These are phyloP conservation scores for Prunus persica DNA, from an alignment of 306 rosid species.

Conservation along the genomic window Prunus_persica_NCBIv2 NC_034009.1:13368501-13369000, in stretches of 20 bases:
- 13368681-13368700: constrained; percentile 1
- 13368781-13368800: neutral
- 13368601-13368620: neutral
- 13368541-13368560: constrained; percentile 1
- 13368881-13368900: neutral
- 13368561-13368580: constrained; percentile 8
- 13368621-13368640: constrained; percentile 11
- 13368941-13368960: neutral
- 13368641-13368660: neutral
- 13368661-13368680: neutral
- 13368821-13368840: neutral
- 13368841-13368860: neutral
- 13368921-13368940: neutral
- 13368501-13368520: neutral
- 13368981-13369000: constrained; percentile 1
- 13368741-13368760: neutral
- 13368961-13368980: constrained; percentile 12
- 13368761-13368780: neutral
- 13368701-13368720: constrained; percentile 2
- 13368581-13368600: neutral
- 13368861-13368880: neutral
- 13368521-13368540: neutral
- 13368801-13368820: neutral
- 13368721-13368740: no score
- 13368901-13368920: neutral